Evolutionary conservation across 148 eudicot genomes (phyloP).

Genomic region (Persicaria tinctoria): DNA sequence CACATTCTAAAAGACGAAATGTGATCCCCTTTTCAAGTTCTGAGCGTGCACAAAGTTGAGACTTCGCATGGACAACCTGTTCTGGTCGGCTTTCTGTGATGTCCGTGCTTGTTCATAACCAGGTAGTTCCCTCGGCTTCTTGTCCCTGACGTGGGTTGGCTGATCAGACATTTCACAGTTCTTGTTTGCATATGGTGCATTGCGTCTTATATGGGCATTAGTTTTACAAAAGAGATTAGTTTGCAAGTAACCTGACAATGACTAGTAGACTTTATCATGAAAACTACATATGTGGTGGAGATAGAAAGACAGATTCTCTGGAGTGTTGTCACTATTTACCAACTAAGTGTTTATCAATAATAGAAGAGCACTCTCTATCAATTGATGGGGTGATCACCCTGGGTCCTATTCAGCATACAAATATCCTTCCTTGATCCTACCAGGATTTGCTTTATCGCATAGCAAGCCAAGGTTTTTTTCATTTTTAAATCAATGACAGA

Average conservation of each 20-base stretch:
- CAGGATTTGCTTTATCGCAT: neutral
- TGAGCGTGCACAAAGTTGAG: no score
- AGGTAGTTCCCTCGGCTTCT: no score
- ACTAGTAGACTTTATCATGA: neutral
- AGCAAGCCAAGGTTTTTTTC: no score
- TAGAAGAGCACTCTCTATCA: neutral
- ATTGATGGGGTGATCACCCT: neutral
- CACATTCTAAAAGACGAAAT: no score
- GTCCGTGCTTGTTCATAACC: no score
- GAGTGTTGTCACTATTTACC: neutral
- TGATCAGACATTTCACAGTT: no score
- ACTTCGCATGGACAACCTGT: no score
- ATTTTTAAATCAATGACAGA: neutral
- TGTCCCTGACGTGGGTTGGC: no score
- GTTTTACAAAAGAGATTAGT: neutral
- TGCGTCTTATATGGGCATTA: no score
- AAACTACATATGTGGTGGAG: neutral
- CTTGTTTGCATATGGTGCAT: no score
- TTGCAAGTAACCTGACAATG: neutral
- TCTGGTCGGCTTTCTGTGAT: no score
- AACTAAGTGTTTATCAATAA: neutral
- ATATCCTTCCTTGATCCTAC: neutral
- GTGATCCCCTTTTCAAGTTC: no score
- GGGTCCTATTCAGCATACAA: neutral
- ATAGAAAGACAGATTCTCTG: neutral